A percentile compares a stretch with the other conserved stretches of the same genome.
Evolutionary conservation across 345 rosid species (phyloP).

Genomic region (Turritis glabra): DNA sequence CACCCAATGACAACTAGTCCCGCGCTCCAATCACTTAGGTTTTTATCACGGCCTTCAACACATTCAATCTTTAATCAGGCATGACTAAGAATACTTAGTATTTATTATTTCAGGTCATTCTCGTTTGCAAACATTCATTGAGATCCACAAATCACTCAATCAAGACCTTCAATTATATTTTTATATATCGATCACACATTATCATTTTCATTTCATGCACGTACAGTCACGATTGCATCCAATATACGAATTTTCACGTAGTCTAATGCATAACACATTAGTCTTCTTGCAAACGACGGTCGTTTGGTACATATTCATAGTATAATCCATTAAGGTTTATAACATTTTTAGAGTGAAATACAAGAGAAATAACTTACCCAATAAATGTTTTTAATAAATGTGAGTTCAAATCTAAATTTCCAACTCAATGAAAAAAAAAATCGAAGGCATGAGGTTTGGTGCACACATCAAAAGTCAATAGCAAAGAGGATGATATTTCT

Average conservation of each 20-base stretch:
- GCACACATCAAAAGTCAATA: conserved; percentile 17
- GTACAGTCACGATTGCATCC: neutral
- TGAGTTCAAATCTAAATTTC: neutral
- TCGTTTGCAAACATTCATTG: neutral
- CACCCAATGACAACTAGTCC: too few relatives aligned
- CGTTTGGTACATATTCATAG: neutral
- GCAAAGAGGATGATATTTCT: conserved; percentile 6
- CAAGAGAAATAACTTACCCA: neutral
- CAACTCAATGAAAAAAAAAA: neutral
- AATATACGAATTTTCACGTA: neutral
- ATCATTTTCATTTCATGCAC: neutral
- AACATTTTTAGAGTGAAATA: neutral
- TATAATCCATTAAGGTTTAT: neutral
- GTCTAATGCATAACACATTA: neutral
- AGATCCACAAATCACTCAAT: neutral
- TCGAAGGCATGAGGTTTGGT: conserved; percentile 5
- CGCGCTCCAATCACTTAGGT: neutral
- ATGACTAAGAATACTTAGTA: neutral
- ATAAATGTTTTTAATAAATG: neutral
- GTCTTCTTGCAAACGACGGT: neutral
- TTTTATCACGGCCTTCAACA: too few relatives aligned
- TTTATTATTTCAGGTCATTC: neutral
- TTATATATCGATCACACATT: neutral
- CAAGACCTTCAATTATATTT: too few relatives aligned
- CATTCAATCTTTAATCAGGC: too few relatives aligned